A percentile compares a stretch with the other conserved stretches of the same genome.
Evolutionary conservation across 2,329 filamentous ascomycete genomes (phyloP).

Genomic region (Aspergillus costaricaensis): DNA sequence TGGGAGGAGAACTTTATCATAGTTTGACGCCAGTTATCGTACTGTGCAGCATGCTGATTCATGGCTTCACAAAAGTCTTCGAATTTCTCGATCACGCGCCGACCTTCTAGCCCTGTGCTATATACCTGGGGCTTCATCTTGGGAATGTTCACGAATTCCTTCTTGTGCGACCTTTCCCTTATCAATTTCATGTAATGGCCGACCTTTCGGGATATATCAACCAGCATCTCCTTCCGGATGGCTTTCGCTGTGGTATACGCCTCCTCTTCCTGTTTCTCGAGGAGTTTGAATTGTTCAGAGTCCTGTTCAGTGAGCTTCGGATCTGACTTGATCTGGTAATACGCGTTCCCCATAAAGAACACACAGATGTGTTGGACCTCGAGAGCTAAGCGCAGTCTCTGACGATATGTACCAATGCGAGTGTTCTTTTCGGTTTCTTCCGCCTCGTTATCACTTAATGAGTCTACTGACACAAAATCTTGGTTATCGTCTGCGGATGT

Average conservation of each 20-base stretch:
- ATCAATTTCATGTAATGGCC: constrained; percentile 66
- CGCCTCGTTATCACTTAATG: constrained; percentile 38
- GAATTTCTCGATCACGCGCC: constrained; percentile 65
- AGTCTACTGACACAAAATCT: constrained; percentile 19
- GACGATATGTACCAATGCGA: constrained; percentile 61
- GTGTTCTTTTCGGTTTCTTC: constrained; percentile 44
- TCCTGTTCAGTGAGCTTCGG: constrained; percentile 63
- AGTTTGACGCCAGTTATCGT: constrained; percentile 73
- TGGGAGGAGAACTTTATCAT: constrained; percentile 71
- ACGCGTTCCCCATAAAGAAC: constrained; percentile 83
- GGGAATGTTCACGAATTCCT: constrained; percentile 64
- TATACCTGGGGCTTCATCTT: constrained; percentile 57
- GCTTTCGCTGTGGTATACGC: constrained; percentile 77
- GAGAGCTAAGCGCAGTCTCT: constrained; percentile 69
- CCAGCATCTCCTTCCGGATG: constrained; percentile 76
- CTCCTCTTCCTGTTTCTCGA: constrained; percentile 71
- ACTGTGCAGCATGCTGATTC: constrained; percentile 69
- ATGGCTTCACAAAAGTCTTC: constrained; percentile 66
- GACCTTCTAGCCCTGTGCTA: constrained; percentile 71
- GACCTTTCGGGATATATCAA: constrained; percentile 59
- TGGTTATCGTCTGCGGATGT: constrained; percentile 25
- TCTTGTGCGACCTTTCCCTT: constrained; percentile 52
- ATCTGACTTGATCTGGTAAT: constrained; percentile 79
- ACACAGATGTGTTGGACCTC: constrained; percentile 79
- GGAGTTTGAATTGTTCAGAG: constrained; percentile 64